Evolutionary conservation across 805 yeast species (phyloP).

Genomic region (Saturnispora bothae): DNA sequence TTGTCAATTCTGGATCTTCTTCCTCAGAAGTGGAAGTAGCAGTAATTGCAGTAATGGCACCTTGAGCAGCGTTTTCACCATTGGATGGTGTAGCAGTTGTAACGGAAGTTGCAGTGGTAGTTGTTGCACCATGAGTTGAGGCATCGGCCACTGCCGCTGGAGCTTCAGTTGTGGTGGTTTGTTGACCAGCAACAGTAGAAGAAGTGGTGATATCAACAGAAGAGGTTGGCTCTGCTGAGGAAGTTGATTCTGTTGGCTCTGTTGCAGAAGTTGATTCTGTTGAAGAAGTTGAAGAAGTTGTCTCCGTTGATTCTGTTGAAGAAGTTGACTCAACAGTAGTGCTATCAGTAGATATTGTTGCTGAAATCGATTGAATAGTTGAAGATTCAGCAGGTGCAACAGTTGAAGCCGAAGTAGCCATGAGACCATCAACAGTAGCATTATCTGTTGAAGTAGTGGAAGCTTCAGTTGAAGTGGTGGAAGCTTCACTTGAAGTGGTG

Average conservation of each 20-base stretch:
- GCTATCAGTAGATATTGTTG: no score
- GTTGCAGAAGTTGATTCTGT: no score
- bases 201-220: background rate
- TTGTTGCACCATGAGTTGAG: background rate
- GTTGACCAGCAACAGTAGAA: background rate
- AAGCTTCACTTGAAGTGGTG: background rate
- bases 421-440: no score
- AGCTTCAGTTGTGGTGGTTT: background rate
- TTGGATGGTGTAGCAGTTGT: conserved; percentile 5
- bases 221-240: background rate
- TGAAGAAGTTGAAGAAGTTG: no score
- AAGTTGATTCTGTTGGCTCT: no score
- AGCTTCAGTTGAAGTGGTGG: background rate
- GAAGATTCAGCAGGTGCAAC: no score
- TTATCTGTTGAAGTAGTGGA: no score
- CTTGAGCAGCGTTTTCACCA: background rate
- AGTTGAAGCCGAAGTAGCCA: no score
- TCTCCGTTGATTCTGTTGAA: no score
- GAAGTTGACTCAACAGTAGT: no score
- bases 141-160: background rate
- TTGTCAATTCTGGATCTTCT: no score
- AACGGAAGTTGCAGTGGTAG: background rate
- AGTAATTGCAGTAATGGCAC: background rate
- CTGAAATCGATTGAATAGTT: no score
- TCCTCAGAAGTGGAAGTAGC: background rate